phyloP scores from a whole-genome alignment of 2,329 filamentous ascomycete species.

The Fusarium sp. region DNA sequence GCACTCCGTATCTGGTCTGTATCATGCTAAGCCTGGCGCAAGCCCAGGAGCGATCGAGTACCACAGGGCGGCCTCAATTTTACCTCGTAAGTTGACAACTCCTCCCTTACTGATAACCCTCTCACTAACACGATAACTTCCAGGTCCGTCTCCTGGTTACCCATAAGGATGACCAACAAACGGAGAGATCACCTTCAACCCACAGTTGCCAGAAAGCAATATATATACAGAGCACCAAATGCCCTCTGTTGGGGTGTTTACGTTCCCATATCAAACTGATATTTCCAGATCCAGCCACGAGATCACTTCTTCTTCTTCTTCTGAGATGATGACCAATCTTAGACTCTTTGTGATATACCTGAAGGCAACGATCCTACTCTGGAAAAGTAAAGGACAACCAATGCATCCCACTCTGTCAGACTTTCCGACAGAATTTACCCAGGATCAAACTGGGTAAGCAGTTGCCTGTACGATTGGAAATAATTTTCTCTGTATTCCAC shows the following conservation, averaged over 20 bases:
- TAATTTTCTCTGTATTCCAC: rapidly evolving
- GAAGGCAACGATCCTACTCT: rapidly evolving
- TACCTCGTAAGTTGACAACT: neutral
- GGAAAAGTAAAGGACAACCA: neutral
- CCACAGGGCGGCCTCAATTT: neutral
- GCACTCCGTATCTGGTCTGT: neutral
- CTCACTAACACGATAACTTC: neutral
- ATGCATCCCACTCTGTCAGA: neutral
- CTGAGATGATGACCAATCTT: neutral
- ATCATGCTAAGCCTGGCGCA: neutral
- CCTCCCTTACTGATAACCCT: neutral
- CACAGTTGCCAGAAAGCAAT: neutral
- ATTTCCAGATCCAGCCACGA: neutral
- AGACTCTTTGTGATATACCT: neutral
- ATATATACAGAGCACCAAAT: neutral
- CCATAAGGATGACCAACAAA: neutral
- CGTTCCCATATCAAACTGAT: too few relatives aligned
- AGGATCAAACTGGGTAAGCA: neutral
- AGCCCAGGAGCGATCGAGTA: neutral
- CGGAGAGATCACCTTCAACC: neutral
- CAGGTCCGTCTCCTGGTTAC: neutral
- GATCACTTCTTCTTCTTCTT: neutral
- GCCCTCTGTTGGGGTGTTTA: neutral
- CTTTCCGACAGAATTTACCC: neutral
- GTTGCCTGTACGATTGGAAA: neutral